Conservation (phyloP, 2,329 filamentous ascomycete genomes). For the Fusarium oxysporum region DNA sequence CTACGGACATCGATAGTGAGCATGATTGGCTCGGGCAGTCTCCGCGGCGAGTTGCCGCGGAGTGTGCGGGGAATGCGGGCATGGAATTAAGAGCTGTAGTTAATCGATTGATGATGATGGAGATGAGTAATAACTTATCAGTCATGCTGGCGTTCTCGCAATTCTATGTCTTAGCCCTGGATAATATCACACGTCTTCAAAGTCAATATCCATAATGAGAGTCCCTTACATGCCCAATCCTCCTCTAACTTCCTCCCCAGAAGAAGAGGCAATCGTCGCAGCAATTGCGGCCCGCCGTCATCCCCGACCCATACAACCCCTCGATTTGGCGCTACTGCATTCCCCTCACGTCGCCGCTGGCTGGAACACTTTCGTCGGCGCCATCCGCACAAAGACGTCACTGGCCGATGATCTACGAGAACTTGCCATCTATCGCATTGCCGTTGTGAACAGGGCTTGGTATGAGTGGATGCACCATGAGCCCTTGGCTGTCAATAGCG, state of each 20-base stretch:
- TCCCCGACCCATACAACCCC: neutral
- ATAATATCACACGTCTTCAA: accelerated
- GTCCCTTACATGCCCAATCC: neutral
- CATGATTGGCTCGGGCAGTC: neutral
- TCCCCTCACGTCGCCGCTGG: neutral
- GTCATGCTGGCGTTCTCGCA: too few relatives aligned
- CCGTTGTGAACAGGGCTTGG: neutral
- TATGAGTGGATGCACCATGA: conserved; percentile 4
- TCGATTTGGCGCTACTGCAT: conserved; percentile 3
- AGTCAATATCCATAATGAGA: neutral
- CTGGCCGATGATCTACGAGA: neutral
- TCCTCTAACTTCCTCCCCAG: neutral
- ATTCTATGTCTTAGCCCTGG: neutral
- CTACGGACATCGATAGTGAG: neutral
- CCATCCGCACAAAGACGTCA: neutral
- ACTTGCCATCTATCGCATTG: neutral
- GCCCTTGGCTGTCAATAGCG: neutral
- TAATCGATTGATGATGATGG: neutral
- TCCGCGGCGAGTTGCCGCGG: neutral
- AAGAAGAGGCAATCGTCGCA: neutral
- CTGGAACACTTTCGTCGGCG: neutral
- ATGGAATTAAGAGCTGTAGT: neutral
- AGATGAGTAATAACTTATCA: neutral
- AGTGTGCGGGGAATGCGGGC: neutral
- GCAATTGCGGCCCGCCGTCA: conserved; percentile 1